A percentile compares a stretch with the other conserved stretches of the same genome.
These are phyloP conservation scores for Verticillium alfalfae DNA, from an alignment of 2,329 filamentous ascomycete species.

Conservation along the genomic window DNA sequence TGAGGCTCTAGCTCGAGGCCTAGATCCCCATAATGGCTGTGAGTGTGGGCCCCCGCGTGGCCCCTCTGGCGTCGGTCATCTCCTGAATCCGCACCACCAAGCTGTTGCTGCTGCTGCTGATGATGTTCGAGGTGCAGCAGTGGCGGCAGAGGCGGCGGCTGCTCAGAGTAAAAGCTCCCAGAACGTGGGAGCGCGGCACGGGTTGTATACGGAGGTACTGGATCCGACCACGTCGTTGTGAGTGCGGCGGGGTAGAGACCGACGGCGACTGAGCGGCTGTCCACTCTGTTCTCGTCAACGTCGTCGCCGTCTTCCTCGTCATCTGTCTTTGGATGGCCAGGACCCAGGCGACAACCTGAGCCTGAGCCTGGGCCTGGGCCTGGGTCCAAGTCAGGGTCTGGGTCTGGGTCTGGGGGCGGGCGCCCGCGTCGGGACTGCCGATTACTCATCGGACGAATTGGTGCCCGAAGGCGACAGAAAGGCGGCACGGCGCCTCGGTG, in stretches of 20 bases:
- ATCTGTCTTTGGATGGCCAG: neutral
- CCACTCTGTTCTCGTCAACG: neutral
- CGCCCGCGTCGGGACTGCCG: slow-evolving; percentile 6
- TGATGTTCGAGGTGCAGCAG: neutral
- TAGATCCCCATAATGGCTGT: neutral
- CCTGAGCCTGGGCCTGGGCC: neutral
- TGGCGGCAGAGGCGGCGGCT: too few relatives aligned
- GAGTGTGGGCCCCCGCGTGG: neutral
- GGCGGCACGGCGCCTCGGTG: too few relatives aligned
- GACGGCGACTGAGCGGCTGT: neutral
- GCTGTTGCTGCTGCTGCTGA: neutral
- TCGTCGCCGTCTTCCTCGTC: neutral
- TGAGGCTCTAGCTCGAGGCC: neutral
- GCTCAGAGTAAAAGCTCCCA: neutral
- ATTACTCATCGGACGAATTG: neutral
- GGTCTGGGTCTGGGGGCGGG: neutral
- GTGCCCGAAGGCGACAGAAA: neutral
- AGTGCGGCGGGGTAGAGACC: neutral
- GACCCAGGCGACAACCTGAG: neutral
- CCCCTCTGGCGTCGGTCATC: neutral
- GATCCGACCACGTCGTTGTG: neutral
- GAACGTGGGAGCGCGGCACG: neutral
- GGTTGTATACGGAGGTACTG: neutral
- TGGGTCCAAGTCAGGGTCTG: neutral
- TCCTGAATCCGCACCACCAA: neutral